Evolutionary conservation across 805 yeast species (phyloP).

Genomic region (Jamesozyma rosinii): DNA sequence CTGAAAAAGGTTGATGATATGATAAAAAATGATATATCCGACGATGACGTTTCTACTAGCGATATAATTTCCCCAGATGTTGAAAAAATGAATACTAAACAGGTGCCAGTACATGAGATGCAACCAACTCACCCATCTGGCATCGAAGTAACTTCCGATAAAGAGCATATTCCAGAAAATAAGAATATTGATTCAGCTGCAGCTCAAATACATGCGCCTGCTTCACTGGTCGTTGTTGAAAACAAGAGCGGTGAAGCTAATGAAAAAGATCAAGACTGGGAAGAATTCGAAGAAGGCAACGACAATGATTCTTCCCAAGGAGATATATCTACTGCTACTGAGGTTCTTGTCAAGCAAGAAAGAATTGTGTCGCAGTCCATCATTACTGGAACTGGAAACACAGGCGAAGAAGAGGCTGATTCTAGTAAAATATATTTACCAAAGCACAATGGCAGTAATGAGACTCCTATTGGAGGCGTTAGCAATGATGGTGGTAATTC

Average conservation of each 20-base stretch:
- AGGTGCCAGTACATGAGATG: too few relatives aligned
- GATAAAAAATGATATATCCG: neutral
- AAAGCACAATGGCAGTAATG: slow-evolving; percentile 2
- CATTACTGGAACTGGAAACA: neutral
- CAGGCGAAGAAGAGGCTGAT: neutral
- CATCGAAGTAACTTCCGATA: too few relatives aligned
- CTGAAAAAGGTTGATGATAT: neutral
- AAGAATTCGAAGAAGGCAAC: slow-evolving; percentile 3
- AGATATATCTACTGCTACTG: neutral
- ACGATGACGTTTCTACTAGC: neutral
- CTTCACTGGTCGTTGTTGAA: too few relatives aligned
- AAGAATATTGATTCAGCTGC: too few relatives aligned
- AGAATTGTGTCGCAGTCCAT: neutral
- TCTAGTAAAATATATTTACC: slow-evolving; percentile 8
- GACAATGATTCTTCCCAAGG: neutral
- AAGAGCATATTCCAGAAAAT: too few relatives aligned
- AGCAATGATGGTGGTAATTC: neutral
- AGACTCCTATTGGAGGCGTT: neutral
- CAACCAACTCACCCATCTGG: too few relatives aligned
- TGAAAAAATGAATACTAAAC: too few relatives aligned
- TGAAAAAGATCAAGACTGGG: slow-evolving; percentile 7
- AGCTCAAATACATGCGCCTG: too few relatives aligned
- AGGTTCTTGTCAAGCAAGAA: neutral
- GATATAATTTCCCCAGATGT: neutral
- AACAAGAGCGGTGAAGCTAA: too few relatives aligned